phyloP scores from a whole-genome alignment of 768 basidiomycete species.

The Xerocomellus dryophilus region DNA sequence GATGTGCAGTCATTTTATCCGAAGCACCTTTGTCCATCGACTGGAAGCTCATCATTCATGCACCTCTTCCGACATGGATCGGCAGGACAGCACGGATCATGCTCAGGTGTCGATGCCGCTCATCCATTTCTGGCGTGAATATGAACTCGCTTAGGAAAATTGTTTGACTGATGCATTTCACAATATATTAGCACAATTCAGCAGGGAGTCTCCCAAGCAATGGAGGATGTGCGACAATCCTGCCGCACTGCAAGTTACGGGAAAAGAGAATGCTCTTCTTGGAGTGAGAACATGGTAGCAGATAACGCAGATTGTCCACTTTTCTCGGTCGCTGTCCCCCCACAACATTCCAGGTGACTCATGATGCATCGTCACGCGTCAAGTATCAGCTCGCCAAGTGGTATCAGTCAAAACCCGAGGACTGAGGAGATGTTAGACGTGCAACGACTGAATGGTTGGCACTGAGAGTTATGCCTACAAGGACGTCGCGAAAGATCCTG shows the following conservation, averaged over 20 bases:
- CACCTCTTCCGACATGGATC: constrained; percentile 29
- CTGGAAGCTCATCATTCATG: constrained; percentile 40
- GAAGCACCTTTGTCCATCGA: constrained; percentile 29
- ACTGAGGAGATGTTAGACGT: not conserved
- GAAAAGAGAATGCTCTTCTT: no score
- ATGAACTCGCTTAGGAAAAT: not conserved
- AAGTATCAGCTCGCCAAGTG: not conserved
- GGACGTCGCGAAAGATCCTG: no score
- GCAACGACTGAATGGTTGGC: not conserved
- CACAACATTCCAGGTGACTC: not conserved
- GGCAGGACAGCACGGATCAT: constrained; percentile 16
- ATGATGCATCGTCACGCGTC: not conserved
- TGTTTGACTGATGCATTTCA: not conserved
- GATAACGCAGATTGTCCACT: not conserved
- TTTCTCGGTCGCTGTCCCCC: not conserved
- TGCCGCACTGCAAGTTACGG: no score
- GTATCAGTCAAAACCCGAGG: not conserved
- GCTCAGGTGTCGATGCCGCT: constrained; percentile 13
- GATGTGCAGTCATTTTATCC: constrained; percentile 16
- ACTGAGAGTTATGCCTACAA: not conserved
- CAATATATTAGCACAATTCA: not conserved
- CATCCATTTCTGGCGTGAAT: constrained; percentile 19
- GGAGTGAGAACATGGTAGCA: not conserved
- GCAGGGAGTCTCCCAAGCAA: constrained; percentile 25
- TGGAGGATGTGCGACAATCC: constrained; percentile 33